A percentile compares a stretch with the other conserved stretches of the same genome.
Conservation (phyloP, 371 early-diverging fungal genomes). For the Syncephalis plumigaleata region DNA sequence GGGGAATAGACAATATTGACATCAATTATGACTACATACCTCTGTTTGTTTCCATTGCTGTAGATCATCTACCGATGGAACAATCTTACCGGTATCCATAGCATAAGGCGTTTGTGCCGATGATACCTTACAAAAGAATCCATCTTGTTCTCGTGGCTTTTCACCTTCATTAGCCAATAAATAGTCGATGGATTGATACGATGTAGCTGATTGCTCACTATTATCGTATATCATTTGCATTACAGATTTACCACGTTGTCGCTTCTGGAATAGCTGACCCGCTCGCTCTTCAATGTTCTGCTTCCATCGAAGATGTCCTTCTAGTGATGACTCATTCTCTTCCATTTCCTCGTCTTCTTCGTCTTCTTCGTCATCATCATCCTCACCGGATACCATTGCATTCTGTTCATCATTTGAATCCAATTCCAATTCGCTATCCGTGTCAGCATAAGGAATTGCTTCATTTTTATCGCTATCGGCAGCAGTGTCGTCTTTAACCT, state of each 20-base stretch:
- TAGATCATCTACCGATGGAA: background rate
- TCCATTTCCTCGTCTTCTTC: conserved; percentile 18
- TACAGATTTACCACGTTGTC: conserved; percentile 9
- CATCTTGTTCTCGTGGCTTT: conserved; percentile 6
- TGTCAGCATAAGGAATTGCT: conserved; percentile 45
- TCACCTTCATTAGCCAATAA: conserved; percentile 18
- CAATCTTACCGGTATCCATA: too few relatives aligned
- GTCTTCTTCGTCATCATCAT: conserved; percentile 4
- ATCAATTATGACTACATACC: too few relatives aligned
- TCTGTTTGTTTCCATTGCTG: background rate
- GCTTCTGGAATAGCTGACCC: conserved; percentile 13
- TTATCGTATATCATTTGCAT: conserved; percentile 75
- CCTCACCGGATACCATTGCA: conserved; percentile 5
- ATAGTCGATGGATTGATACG: conserved; percentile 29
- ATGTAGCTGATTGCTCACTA: conserved; percentile 28
- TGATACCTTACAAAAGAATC: background rate
- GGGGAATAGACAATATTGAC: too few relatives aligned
- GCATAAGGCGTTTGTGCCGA: background rate
- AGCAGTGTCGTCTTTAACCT: background rate
- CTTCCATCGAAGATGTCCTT: conserved; percentile 58
- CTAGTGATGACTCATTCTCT: conserved; percentile 18
- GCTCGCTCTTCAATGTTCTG: conserved; percentile 50
- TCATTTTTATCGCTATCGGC: conserved; percentile 22
- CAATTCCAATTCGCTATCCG: conserved; percentile 44
- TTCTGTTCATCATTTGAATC: conserved; percentile 20